Evolutionary conservation across 2,329 filamentous ascomycete species (phyloP).

Genomic region (Botryotinia narcissicola): DNA sequence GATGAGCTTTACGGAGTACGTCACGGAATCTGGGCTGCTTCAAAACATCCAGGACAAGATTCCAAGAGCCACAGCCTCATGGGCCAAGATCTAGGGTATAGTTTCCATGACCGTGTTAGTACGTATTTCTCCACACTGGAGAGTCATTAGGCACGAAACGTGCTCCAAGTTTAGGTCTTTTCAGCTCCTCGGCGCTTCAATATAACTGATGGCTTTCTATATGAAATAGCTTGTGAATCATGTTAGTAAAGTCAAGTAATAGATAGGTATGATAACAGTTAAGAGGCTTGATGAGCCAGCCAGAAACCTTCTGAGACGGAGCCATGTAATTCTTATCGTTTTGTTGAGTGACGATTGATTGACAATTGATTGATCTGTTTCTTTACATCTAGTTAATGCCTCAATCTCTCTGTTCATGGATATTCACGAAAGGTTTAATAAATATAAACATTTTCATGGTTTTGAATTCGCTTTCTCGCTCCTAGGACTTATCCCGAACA

Average conservation of each 20-base stretch:
- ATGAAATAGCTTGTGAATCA: not conserved
- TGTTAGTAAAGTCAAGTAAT: not conserved
- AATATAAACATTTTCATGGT: not conserved
- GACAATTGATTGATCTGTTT: not conserved
- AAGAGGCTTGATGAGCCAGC: not conserved
- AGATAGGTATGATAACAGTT: not conserved
- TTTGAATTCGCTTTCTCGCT: not conserved
- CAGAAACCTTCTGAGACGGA: not conserved
- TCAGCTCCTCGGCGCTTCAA: not conserved
- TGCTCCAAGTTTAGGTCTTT: not conserved
- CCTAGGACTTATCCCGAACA: not conserved
- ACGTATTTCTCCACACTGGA: slow-evolving; percentile 11
- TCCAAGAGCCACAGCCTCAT: slow-evolving; percentile 13
- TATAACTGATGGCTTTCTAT: not conserved
- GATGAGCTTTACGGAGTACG: not conserved
- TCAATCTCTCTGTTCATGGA: not conserved
- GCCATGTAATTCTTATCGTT: not conserved
- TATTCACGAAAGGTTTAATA: not conserved
- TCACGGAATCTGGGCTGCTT: not conserved
- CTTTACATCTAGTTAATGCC: not conserved
- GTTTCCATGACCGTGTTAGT: slow-evolving; percentile 4
- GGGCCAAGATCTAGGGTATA: not conserved
- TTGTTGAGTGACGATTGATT: not conserved
- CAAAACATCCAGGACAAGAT: not conserved
- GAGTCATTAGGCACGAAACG: slow-evolving; percentile 12